Evolutionary conservation across 1,139 yeast genomes (phyloP).

Genomic region (Hyphopichia pseudoburtonii): DNA sequence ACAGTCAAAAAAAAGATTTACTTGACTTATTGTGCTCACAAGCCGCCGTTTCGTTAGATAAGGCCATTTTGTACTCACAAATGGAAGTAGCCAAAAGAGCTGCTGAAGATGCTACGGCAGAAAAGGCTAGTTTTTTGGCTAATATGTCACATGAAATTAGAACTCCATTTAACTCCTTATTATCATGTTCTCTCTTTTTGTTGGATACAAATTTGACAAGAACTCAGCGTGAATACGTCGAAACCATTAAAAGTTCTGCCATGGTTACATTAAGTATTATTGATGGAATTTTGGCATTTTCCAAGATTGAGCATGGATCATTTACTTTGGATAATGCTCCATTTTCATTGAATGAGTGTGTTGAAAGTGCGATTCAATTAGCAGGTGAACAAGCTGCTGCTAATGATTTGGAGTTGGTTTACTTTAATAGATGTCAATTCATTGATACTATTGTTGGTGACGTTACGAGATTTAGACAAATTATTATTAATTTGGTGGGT

Average conservation of each 20-base stretch:
- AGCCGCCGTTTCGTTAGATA: slow-evolving; percentile 54
- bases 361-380: slow-evolving; percentile 52
- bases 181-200: slow-evolving; percentile 55
- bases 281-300: slow-evolving; percentile 57
- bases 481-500: slow-evolving; percentile 55
- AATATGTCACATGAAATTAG: slow-evolving; percentile 62
- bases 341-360: slow-evolving; percentile 51
- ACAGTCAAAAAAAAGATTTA: slow-evolving; percentile 38
- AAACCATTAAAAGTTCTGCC: slow-evolving; percentile 53
- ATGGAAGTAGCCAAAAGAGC: slow-evolving; percentile 55
- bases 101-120: slow-evolving; percentile 61
- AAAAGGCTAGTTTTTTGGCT: slow-evolving; percentile 58
- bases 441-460: slow-evolving; percentile 50
- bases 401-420: slow-evolving; percentile 49
- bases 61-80: slow-evolving; percentile 47
- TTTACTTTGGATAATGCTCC: slow-evolving; percentile 46
- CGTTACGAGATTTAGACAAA: slow-evolving; percentile 52
- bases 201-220: slow-evolving; percentile 49
- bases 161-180: slow-evolving; percentile 57
- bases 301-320: slow-evolving; percentile 59
- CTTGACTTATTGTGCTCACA: slow-evolving; percentile 51
- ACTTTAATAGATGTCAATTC: slow-evolving; percentile 43
- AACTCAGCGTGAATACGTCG: slow-evolving; percentile 54
- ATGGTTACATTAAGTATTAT: slow-evolving; percentile 54
- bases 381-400: slow-evolving; percentile 53